Percentiles rank a stretch among this genome's conserved stretches.
Evolutionary conservation across 2,329 filamentous ascomycete species (phyloP).

Genomic region (Xylariaceae sp.): DNA sequence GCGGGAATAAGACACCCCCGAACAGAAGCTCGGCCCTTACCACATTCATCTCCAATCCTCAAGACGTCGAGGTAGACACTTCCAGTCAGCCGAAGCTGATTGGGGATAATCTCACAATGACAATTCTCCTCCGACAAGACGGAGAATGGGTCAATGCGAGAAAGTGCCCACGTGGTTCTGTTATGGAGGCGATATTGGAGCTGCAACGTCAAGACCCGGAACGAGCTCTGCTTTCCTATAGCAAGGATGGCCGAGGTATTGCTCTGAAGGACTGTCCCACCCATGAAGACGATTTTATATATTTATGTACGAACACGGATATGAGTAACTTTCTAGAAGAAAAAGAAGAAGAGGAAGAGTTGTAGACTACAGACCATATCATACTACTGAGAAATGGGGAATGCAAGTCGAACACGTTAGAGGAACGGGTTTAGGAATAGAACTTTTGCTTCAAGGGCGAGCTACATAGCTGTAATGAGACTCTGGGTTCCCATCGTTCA

Average conservation of each 20-base stretch:
- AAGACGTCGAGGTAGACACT: no score
- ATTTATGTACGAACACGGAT: slow-evolving; percentile 4
- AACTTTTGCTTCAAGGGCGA: not conserved
- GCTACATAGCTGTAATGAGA: not conserved
- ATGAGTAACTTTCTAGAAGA: slow-evolving; percentile 5
- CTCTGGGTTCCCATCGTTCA: not conserved
- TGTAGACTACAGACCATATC: no score
- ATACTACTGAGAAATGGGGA: not conserved
- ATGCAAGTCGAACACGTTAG: not conserved
- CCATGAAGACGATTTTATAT: slow-evolving; percentile 5
- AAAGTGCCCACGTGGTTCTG: slow-evolving; percentile 2
- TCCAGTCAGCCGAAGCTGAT: no score
- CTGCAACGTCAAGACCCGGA: slow-evolving; percentile 2
- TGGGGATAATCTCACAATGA: no score
- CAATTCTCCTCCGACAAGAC: no score
- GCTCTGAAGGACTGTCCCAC: slow-evolving; percentile 4
- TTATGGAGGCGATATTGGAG: slow-evolving; percentile 5
- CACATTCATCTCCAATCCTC: no score
- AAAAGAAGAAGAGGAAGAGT: no score
- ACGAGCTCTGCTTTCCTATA: slow-evolving; percentile 1
- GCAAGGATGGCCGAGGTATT: slow-evolving; percentile 6
- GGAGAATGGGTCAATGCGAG: no score
- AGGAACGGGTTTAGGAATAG: not conserved
- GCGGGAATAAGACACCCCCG: no score
- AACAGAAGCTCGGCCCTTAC: no score